Base-by-base conservation (phyloP, 495 filamentous ascomycete species). In the Penicillium flavigenum region DNA sequence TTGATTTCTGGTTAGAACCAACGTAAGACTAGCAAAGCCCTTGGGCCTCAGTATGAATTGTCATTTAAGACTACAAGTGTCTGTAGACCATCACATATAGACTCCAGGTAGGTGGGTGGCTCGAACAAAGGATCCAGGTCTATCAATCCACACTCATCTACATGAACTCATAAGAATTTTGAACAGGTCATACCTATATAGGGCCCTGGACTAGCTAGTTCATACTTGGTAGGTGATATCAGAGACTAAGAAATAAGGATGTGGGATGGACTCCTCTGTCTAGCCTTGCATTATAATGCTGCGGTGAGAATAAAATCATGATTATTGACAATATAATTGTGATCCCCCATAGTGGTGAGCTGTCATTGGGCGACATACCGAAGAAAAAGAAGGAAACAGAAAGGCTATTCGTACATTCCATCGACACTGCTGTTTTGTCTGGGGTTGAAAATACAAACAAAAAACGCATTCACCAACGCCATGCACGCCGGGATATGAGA, bases 321-420 rank as follows among this genome's bases (percentile, higher is more conserved):
- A 54, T 45, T 63, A 53, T 64, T 54, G 53, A 62, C 56, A 61
- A 56, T 59, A 27, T 44, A 44, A 49, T 63, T 45, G 24, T 42
- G 19, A 36, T 14, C 22, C 4, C 22, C 22, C 22, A 29, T 38
- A 19, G 29, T 20, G 22, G 20, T 47, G 42, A 34, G 43, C 31
- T 34, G 19, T 36, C 43, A 36, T 38, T 22, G 51, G 10, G 20
- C 26, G 24, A 17, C 44, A 27, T 16, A 36, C 41, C 41, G 17
- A 16, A 9, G 6, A 17, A 17, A 39, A 39, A 6, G 2, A 17
- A 54, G 7, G 43, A 22, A 39, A 19, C 42, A 54, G 50, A 27
- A 42, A 43, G 55, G 38, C 56, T 68, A 66, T 64, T 68, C 61
- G 52, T 68, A 68, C 63, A 68, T 39, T 41, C 57, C 31, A 39